phyloP scores from a whole-genome alignment of 2,329 filamentous ascomycete species.

The Akanthomyces muscarius region DNA sequence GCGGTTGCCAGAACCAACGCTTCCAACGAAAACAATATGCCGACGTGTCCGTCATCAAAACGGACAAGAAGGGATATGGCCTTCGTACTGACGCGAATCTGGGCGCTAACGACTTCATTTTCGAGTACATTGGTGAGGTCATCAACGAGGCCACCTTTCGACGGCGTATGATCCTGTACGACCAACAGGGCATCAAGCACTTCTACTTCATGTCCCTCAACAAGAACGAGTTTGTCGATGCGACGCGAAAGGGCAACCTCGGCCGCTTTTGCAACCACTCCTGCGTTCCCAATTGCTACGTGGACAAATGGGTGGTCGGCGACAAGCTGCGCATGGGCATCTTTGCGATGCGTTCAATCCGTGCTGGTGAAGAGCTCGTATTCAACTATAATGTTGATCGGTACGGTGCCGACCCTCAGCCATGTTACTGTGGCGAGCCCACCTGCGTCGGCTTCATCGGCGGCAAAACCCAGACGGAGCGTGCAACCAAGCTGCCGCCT shows the following conservation, averaged over 20 bases:
- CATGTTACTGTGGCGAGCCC: conserved; percentile 90
- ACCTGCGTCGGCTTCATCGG: conserved; percentile 97
- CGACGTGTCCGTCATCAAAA: conserved; percentile 90
- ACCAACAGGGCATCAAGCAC: conserved; percentile 94
- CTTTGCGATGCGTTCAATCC: conserved; percentile 81
- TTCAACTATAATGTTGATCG: conserved; percentile 99
- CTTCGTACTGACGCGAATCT: conserved; percentile 77
- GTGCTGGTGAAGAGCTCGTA: conserved; percentile 87
- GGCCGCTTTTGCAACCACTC: conserved; percentile 98
- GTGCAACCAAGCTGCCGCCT: conserved; percentile 84
- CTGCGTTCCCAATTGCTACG: conserved; percentile 97
- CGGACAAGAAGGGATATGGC: conserved; percentile 95
- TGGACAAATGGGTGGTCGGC: conserved; percentile 98
- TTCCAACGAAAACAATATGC: conserved; percentile 90
- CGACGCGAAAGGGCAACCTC: conserved; percentile 92
- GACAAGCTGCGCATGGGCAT: conserved; percentile 99
- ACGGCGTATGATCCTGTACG: conserved; percentile 86
- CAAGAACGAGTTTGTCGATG: conserved; percentile 95
- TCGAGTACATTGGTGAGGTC: conserved; percentile 97
- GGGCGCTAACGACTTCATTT: conserved; percentile 84
- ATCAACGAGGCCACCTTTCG: conserved; percentile 91
- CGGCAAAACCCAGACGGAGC: conserved; percentile 95
- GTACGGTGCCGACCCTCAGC: conserved; percentile 93
- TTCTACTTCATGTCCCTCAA: conserved; percentile 99
- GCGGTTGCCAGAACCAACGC: conserved; percentile 86